Conservation (phyloP, 352 stramenopile genomes). For the Globisporangium irregulare region DNA sequence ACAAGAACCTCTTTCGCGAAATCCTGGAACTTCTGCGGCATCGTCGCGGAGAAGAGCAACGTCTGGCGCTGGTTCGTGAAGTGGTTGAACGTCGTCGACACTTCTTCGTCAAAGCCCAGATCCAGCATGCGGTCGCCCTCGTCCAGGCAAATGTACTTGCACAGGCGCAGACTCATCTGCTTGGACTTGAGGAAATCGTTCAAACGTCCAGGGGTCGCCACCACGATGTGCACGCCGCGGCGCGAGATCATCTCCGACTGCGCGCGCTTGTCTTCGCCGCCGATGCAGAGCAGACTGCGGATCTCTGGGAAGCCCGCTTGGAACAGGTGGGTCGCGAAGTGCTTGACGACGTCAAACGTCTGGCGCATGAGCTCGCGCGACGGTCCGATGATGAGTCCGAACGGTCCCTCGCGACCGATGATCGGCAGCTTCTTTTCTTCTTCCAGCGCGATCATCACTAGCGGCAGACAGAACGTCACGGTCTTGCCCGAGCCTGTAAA, state of each 20-base stretch:
- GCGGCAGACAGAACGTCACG: slow-evolving; percentile 95
- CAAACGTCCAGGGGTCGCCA: slow-evolving; percentile 95
- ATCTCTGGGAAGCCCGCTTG: slow-evolving; percentile 77
- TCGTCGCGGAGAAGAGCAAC: slow-evolving; percentile 98
- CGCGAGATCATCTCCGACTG: slow-evolving; percentile 89
- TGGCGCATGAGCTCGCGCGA: slow-evolving; percentile 97
- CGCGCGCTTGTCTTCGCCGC: slow-evolving; percentile 91
- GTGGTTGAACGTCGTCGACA: slow-evolving; percentile 97
- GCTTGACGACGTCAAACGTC: slow-evolving; percentile 96
- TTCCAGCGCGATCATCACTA: slow-evolving; percentile 97
- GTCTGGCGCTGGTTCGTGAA: slow-evolving; percentile 97
- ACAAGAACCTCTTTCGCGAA: slow-evolving; percentile 97
- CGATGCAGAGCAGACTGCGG: slow-evolving; percentile 93
- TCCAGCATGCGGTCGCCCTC: slow-evolving; percentile 99
- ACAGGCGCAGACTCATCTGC: slow-evolving; percentile 94
- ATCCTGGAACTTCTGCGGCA: slow-evolving; percentile 99
- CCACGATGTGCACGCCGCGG: slow-evolving; percentile 94
- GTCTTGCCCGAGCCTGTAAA: slow-evolving; percentile 99
- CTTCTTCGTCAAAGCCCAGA: slow-evolving; percentile 91
- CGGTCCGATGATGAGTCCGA: slow-evolving; percentile 96
- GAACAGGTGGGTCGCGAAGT: slow-evolving; percentile 88
- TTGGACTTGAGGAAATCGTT: slow-evolving; percentile 96
- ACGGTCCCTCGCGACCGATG: slow-evolving; percentile 92
- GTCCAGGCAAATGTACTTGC: slow-evolving; percentile 98
- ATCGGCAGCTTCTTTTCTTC: slow-evolving; percentile 95